A percentile compares a stretch with the other conserved stretches of the same genome.
Evolutionary conservation across 805 yeast species (phyloP).

Genomic region (Zygosaccharomyces gambellarensis): DNA sequence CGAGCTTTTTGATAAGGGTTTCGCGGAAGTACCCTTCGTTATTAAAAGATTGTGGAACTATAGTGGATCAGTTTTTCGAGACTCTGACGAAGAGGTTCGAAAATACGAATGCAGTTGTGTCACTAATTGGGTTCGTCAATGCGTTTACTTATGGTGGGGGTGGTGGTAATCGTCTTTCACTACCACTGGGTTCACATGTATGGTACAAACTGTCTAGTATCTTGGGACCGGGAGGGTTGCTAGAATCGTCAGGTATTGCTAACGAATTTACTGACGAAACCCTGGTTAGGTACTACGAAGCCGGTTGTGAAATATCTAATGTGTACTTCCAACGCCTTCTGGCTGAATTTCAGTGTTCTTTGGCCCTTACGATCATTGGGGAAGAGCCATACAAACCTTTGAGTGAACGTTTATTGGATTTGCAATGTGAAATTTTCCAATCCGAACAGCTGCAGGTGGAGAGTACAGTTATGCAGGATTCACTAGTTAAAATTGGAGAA

Average conservation of each 20-base stretch:
- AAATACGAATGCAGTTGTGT: constrained; percentile 27
- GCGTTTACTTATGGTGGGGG: constrained; percentile 25
- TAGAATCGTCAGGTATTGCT: constrained; percentile 14
- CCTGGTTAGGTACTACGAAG: constrained; percentile 29
- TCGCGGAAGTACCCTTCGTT: constrained; percentile 30
- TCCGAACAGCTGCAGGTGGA: constrained; percentile 7
- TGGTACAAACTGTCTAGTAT: constrained; percentile 18
- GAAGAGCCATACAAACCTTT: constrained; percentile 30
- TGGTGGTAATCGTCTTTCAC: constrained; percentile 7
- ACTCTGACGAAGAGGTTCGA: constrained; percentile 12
- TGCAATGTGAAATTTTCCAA: constrained; percentile 9
- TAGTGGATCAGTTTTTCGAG: constrained; percentile 29
- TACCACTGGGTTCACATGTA: constrained; percentile 1
- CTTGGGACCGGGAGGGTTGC: constrained; percentile 16
- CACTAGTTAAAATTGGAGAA: constrained; percentile 34
- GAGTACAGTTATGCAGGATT: constrained; percentile 37
- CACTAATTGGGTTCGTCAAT: constrained; percentile 38
- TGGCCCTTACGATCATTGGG: constrained; percentile 30
- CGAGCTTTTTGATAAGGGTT: constrained; percentile 30
- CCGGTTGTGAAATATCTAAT: constrained; percentile 28
- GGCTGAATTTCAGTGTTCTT: constrained; percentile 28
- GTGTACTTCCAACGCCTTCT: constrained; percentile 21
- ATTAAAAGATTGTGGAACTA: constrained; percentile 10
- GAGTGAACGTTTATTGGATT: constrained; percentile 12
- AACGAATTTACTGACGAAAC: constrained; percentile 24